Conservation (phyloP, 2,329 filamentous ascomycete species). For the Colletotrichum sp. region DNA sequence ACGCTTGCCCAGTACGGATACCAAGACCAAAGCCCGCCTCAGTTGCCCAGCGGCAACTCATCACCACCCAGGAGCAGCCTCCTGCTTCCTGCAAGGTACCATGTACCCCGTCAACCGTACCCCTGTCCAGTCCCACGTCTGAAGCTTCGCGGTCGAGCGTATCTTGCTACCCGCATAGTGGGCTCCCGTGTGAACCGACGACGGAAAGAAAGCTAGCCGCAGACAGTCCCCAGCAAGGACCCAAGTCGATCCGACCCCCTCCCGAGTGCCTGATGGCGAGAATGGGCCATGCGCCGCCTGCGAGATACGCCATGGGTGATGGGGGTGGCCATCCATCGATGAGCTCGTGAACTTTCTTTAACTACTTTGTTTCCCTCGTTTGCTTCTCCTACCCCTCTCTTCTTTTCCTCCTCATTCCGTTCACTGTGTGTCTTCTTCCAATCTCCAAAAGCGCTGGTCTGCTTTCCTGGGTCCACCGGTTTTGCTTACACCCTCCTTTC, state of each 20-base stretch:
- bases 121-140: slow-evolving; percentile 11
- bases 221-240: slow-evolving; percentile 21
- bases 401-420: slow-evolving; percentile 22
- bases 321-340: neutral
- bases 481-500: slow-evolving; percentile 37
- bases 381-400: slow-evolving; percentile 28
- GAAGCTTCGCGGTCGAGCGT: slow-evolving; percentile 23
- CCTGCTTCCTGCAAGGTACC: neutral
- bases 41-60: neutral
- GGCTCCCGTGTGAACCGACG: slow-evolving; percentile 19
- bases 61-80: neutral
- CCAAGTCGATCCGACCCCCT: slow-evolving; percentile 18
- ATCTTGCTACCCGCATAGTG: slow-evolving; percentile 22
- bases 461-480: slow-evolving; percentile 44
- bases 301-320: neutral
- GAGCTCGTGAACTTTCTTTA: slow-evolving; percentile 16
- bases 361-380: slow-evolving; percentile 24
- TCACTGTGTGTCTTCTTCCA: slow-evolving; percentile 33
- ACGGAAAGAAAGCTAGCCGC: slow-evolving; percentile 24
- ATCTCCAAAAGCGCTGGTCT: slow-evolving; percentile 54
- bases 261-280: slow-evolving; percentile 6
- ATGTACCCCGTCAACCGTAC: neutral
- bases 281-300: slow-evolving; percentile 10
- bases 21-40: neutral
- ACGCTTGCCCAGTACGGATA: neutral